A percentile compares a stretch with the other conserved stretches of the same genome.
These are phyloP conservation scores for Clavispora vitiphila DNA, from an alignment of 805 yeast species.

Conservation along the genomic window DNA sequence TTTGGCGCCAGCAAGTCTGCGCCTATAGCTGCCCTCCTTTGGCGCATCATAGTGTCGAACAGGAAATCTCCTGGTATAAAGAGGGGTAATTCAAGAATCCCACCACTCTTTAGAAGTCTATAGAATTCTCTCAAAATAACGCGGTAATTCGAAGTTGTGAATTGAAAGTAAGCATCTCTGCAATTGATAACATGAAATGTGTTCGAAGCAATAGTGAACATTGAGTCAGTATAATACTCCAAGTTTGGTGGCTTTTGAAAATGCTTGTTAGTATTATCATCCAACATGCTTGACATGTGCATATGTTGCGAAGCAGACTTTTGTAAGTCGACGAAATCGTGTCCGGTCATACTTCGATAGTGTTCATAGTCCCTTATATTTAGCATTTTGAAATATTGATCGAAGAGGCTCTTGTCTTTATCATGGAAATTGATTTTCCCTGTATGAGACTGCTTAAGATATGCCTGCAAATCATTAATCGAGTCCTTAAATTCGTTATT, in stretches of 20 bases:
- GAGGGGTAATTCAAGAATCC: constrained; percentile 29
- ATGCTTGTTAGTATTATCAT: no score
- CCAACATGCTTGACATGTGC: background rate
- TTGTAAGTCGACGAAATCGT: constrained; percentile 11
- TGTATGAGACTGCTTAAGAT: background rate
- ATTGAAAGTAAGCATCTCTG: constrained; percentile 32
- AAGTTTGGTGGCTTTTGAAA: constrained; percentile 12
- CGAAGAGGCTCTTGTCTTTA: constrained; percentile 6
- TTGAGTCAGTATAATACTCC: constrained; percentile 14
- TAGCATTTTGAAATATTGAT: constrained; percentile 6
- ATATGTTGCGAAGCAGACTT: background rate
- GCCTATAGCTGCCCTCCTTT: background rate
- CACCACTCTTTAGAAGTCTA: constrained; percentile 33
- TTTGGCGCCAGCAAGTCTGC: background rate
- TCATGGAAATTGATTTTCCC: constrained; percentile 1
- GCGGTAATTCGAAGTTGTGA: constrained; percentile 22
- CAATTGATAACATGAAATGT: constrained; percentile 34
- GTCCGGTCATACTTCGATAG: constrained; percentile 7
- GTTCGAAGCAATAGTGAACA: constrained; percentile 22
- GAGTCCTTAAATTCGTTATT: constrained; percentile 22
- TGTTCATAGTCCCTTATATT: constrained; percentile 7
- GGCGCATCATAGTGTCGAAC: background rate
- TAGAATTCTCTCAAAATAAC: constrained; percentile 27
- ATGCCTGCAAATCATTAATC: constrained; percentile 12
- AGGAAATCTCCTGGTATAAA: constrained; percentile 6